A percentile compares a stretch with the other conserved stretches of the same genome.
Evolutionary conservation across 2,329 filamentous ascomycete species (phyloP).

Genomic region (Myriosclerotinia duriaeana): DNA sequence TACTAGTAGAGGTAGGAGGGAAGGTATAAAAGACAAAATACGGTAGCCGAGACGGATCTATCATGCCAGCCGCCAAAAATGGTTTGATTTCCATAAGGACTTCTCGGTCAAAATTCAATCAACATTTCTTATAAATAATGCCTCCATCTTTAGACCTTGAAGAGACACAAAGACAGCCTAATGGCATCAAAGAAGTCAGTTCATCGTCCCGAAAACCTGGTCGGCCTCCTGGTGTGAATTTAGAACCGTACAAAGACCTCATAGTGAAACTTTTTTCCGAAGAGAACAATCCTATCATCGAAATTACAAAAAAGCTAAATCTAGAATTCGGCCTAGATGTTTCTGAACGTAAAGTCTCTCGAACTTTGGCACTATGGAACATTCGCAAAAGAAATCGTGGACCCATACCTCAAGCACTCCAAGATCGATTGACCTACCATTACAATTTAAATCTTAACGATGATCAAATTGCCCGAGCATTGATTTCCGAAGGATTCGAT

Average conservation of each 20-base stretch:
- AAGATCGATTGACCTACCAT: conserved; percentile 33
- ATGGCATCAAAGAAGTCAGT: conserved; percentile 7
- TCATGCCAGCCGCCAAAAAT: neutral
- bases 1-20: too few relatives aligned
- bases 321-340: conserved; percentile 36
- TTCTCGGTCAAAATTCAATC: conserved; percentile 13
- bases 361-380: conserved; percentile 37
- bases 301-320: conserved; percentile 36
- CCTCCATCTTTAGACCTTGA: neutral
- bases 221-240: conserved; percentile 33
- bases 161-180: neutral
- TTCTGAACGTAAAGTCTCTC: conserved; percentile 37
- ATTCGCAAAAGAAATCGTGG: conserved; percentile 37
- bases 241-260: conserved; percentile 37
- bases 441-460: conserved; percentile 40
- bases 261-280: conserved; percentile 36
- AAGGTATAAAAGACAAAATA: neutral
- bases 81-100: conserved; percentile 8
- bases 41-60: neutral
- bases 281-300: conserved; percentile 35
- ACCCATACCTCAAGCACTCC: conserved; percentile 32
- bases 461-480: conserved; percentile 34
- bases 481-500: conserved; percentile 36
- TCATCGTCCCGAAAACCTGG: conserved; percentile 31
- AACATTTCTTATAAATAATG: neutral